Percentiles rank a stretch among this genome's conserved stretches.
phyloP scores from a whole-genome alignment of 2,329 filamentous ascomycete genomes.

The Ceratocystis ficicola region DNA sequence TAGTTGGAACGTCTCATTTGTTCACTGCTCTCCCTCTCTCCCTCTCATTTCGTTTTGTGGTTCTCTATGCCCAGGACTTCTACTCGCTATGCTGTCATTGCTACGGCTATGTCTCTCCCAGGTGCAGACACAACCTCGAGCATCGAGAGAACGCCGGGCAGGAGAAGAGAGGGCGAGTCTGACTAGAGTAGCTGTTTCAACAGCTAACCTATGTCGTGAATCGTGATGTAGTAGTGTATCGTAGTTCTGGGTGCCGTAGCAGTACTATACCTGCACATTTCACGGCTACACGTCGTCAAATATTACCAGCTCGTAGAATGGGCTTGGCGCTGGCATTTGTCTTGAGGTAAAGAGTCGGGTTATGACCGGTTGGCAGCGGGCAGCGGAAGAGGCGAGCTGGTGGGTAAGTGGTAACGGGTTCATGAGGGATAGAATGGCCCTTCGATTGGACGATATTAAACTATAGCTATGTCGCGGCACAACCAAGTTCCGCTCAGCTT shows the following conservation, averaged over 20 bases:
- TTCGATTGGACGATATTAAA: background rate
- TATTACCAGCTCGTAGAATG: background rate
- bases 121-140: too few relatives aligned
- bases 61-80: background rate
- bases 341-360: background rate
- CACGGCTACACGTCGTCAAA: background rate
- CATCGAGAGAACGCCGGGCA: background rate
- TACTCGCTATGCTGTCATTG: background rate
- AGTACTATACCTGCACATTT: background rate
- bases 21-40: background rate
- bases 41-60: background rate
- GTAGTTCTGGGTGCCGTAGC: background rate
- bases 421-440: too few relatives aligned
- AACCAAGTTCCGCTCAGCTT: background rate
- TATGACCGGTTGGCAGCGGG: background rate
- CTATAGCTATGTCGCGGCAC: background rate
- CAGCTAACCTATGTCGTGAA: background rate
- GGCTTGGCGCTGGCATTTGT: background rate
- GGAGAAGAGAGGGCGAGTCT: background rate
- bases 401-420: background rate
- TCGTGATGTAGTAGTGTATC: background rate
- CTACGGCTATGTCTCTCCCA: too few relatives aligned
- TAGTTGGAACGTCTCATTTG: too few relatives aligned
- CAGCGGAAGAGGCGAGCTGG: background rate
- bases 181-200: background rate